phyloP scores from a whole-genome alignment of 495 filamentous ascomycete genomes.

The Aspergillus egyptiacus region DNA sequence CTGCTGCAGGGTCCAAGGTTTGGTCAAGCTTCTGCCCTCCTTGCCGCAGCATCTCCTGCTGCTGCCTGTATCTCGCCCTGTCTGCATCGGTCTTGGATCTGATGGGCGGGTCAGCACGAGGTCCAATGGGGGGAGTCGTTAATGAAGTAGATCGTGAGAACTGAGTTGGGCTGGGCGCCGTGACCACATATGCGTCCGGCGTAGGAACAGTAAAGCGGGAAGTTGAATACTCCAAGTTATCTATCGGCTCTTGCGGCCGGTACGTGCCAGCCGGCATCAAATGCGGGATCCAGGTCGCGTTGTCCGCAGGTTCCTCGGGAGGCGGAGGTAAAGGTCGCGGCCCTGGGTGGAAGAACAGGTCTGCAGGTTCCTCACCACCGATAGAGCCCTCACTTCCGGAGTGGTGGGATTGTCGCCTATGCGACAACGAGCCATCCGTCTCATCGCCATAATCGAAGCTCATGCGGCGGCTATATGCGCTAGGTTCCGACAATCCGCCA shows the following conservation, averaged over 20 bases:
- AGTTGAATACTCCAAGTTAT: constrained; percentile 37
- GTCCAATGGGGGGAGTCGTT: constrained; percentile 72
- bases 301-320: constrained; percentile 50
- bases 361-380: constrained; percentile 61
- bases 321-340: constrained; percentile 79
- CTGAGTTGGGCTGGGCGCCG: constrained; percentile 40
- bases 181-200: constrained; percentile 42
- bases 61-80: constrained; percentile 52
- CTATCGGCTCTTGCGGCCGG: constrained; percentile 34
- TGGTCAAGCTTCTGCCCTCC: constrained; percentile 39
- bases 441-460: constrained; percentile 97
- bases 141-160: constrained; percentile 87
- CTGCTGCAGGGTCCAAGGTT: constrained; percentile 40
- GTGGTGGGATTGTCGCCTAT: constrained; percentile 45
- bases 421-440: constrained; percentile 36
- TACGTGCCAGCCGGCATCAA: constrained; percentile 55
- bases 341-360: constrained; percentile 91
- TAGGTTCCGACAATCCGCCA: constrained; percentile 73
- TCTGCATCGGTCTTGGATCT: constrained; percentile 95
- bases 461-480: constrained; percentile 55
- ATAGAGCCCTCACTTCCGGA: constrained; percentile 49
- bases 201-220: constrained; percentile 34
- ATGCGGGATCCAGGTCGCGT: constrained; percentile 39
- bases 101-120: constrained; percentile 71
- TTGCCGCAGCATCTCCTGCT: constrained; percentile 47